Percentiles rank a stretch among this genome's conserved stretches.
Conservation (phyloP, 345 rosid genomes). For the Lenwebbia sp. region DNA sequence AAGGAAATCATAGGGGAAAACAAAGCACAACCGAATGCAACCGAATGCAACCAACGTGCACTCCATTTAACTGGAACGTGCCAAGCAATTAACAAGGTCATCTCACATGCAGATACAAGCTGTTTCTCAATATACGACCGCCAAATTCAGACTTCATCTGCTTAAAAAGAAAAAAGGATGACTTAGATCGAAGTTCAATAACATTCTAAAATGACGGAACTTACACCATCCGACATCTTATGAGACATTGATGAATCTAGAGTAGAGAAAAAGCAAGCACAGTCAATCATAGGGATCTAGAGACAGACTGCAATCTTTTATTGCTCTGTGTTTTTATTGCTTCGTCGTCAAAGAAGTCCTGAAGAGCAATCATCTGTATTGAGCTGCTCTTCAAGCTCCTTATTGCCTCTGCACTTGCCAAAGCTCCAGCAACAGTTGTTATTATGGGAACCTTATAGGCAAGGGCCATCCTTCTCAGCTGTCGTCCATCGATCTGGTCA, state of each 20-base stretch:
- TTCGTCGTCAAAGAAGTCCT: slow-evolving; percentile 62
- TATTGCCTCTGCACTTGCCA: slow-evolving; percentile 84
- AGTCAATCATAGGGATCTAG: slow-evolving; percentile 23
- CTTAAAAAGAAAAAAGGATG: neutral
- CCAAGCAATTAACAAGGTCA: neutral
- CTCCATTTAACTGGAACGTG: neutral
- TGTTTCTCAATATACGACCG: neutral
- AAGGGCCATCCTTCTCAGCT: slow-evolving; percentile 88
- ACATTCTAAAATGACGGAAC: neutral
- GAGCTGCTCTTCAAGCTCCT: slow-evolving; percentile 58
- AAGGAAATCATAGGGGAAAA: neutral
- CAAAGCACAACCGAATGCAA: neutral
- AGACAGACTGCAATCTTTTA: slow-evolving; percentile 30
- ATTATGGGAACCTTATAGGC: slow-evolving; percentile 87
- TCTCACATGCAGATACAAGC: neutral
- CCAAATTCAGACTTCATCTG: neutral
- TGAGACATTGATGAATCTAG: neutral
- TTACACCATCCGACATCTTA: neutral
- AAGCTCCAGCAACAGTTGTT: slow-evolving; percentile 88
- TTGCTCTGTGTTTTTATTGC: slow-evolving; percentile 2
- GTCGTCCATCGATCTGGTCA: slow-evolving; percentile 82
- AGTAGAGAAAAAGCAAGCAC: neutral
- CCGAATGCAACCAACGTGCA: neutral
- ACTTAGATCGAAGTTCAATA: neutral
- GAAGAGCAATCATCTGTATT: slow-evolving; percentile 69